phyloP scores from a whole-genome alignment of 768 basidiomycete genomes.

The Leccinum barrowsii region DNA sequence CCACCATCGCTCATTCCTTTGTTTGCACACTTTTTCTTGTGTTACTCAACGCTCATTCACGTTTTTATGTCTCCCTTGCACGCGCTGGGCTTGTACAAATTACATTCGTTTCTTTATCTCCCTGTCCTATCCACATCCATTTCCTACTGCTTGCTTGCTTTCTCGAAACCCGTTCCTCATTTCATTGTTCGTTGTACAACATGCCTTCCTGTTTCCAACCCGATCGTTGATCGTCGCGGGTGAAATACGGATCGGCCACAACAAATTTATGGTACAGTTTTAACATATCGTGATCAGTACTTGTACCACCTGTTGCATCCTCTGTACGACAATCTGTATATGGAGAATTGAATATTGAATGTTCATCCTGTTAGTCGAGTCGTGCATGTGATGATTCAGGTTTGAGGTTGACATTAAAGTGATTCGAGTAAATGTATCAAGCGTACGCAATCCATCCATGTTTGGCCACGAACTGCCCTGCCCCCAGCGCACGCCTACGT shows the following conservation, averaged over 20 bases:
- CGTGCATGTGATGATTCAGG: neutral
- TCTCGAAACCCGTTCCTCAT: neutral
- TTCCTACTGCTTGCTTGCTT: neutral
- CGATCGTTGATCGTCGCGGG: constrained; percentile 14
- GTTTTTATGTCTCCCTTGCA: neutral
- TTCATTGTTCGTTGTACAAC: constrained; percentile 18
- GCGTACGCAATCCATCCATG: constrained; percentile 58
- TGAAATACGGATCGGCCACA: constrained; percentile 2
- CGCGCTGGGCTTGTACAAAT: constrained; percentile 8
- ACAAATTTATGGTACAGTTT: constrained; percentile 19
- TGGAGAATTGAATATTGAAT: constrained; percentile 12
- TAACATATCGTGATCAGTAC: constrained; percentile 6
- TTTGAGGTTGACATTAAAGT: neutral
- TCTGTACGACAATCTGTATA: constrained; percentile 23
- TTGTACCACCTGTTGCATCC: constrained; percentile 22
- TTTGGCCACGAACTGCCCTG: constrained; percentile 63
- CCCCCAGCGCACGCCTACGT: constrained; percentile 34
- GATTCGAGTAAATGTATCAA: neutral
- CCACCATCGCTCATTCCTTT: constrained; percentile 2
- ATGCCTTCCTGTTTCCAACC: neutral
- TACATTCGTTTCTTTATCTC: neutral
- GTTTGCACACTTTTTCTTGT: neutral
- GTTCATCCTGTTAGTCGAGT: neutral
- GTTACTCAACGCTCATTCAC: constrained; percentile 4
- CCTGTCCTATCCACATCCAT: neutral